phyloP scores from a whole-genome alignment of 306 rosid genomes.

The Fragaria nilgerrensis region DNA sequence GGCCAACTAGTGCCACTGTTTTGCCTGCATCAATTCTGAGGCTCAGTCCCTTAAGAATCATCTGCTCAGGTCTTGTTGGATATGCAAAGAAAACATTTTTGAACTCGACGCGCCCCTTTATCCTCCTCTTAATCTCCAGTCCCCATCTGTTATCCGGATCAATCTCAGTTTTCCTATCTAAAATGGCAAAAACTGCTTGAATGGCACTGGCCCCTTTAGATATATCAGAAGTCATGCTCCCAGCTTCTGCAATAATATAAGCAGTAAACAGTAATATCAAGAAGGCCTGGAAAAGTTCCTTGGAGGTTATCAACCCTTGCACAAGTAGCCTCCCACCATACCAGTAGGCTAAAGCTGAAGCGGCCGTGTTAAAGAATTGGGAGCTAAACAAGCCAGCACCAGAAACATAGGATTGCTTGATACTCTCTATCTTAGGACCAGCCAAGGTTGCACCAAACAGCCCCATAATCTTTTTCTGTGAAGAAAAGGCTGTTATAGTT shows the following conservation, averaged over 20 bases:
- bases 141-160: constrained; percentile 60
- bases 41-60: constrained; percentile 65
- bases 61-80: constrained; percentile 80
- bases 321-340: constrained; percentile 78
- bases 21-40: constrained; percentile 70
- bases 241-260: constrained; percentile 85
- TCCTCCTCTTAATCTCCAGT: constrained; percentile 41
- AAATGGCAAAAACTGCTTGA: constrained; percentile 61
- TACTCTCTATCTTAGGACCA: constrained; percentile 67
- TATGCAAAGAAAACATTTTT: constrained; percentile 69
- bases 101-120: constrained; percentile 64
- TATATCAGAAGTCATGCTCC: constrained; percentile 83
- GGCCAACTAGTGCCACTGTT: constrained; percentile 76
- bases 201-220: constrained; percentile 80
- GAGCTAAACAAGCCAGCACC: constrained; percentile 85
- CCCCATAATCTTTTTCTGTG: constrained; percentile 71
- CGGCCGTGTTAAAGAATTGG: constrained; percentile 73
- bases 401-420: constrained; percentile 81
- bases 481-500: constrained; percentile 81
- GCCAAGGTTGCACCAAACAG: constrained; percentile 58
- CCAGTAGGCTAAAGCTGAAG: constrained; percentile 83
- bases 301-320: constrained; percentile 40
- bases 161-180: constrained; percentile 74
- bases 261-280: constrained; percentile 72
- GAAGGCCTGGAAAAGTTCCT: constrained; percentile 77